Base-by-base conservation (phyloP, 257 asterid species). In the Handroanthus guayacan region DNA sequence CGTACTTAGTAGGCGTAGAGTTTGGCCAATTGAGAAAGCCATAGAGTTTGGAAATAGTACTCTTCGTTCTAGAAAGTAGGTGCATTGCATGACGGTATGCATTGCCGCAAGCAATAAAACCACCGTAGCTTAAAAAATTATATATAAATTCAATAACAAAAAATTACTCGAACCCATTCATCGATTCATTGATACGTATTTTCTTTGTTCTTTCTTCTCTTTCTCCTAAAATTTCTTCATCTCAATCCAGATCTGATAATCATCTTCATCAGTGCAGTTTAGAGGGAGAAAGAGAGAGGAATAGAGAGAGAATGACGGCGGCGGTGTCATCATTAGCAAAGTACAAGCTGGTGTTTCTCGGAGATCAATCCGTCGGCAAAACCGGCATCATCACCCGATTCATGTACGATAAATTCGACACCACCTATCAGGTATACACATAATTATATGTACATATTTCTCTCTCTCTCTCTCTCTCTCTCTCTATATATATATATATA, bases 351-450 rank as follows among this genome's bases (percentile, higher is more conserved):
- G 86, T 81, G 67, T 84, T 84, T 61, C 74, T 84, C 38, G 88
- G 88, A 7, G 88, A 84, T 81, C 88, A 84, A 47, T 84, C 85
- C 13, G 87, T 84, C 62, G 87, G 85, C 45, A 84, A 84, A 80
- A 84, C 85, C 62, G 81, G 87, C 47, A 84, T 84, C 71, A 84
- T 84, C 78, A 84, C 87, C 63, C 87, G 85, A 5, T 84, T 84
- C 75, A 84, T 84, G 87, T 84, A 84, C 67, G 85, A 84, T 62
- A 84, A 83, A 74, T 83, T 83, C 70, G 85, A 84, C 44, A 84
- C 80, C 31, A 81, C 88, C 18, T 84, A 84, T 78, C 85, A 84
- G 85, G 85, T 78, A 44, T 48, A 14, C 20, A 16, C 5, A 31
- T 12, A 8, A 25, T 25, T 18, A 18, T 57, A 9, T 57, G 2